Evolutionary conservation across 1,139 yeast genomes (phyloP).

Genomic region (Hansenula anomala): DNA sequence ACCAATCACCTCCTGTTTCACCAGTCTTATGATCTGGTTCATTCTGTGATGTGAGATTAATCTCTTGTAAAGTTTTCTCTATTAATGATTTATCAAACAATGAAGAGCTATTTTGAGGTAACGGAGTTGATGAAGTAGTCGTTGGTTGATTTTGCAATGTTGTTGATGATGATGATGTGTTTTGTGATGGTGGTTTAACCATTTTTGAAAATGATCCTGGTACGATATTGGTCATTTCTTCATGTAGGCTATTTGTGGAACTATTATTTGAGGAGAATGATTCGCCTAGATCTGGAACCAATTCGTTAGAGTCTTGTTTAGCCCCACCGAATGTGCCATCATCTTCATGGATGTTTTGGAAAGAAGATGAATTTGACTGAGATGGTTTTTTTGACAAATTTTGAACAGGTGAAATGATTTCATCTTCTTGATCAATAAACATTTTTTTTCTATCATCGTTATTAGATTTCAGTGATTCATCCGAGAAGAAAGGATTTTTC

Average conservation of each 20-base stretch:
- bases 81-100: constrained; percentile 19
- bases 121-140: neutral
- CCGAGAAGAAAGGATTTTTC: constrained; percentile 5
- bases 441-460: neutral
- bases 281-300: constrained; percentile 19
- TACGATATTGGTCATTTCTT: constrained; percentile 5
- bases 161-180: neutral
- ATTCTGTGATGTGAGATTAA: neutral
- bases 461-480: neutral
- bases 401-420: constrained; percentile 8
- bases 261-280: constrained; percentile 20
- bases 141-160: too few relatives aligned
- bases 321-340: constrained; percentile 14
- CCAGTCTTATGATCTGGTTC: neutral
- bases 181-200: neutral
- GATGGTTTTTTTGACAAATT: constrained; percentile 1
- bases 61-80: constrained; percentile 17
- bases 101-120: constrained; percentile 4
- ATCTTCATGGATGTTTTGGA: constrained; percentile 20
- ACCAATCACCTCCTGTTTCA: neutral
- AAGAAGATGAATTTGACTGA: neutral
- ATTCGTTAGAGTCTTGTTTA: neutral
- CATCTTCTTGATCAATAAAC: constrained; percentile 13
- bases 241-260: constrained; percentile 17
- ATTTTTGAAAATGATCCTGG: constrained; percentile 10